A percentile compares a stretch with the other conserved stretches of the same genome.
phyloP scores from a whole-genome alignment of 345 rosid species.

The Eutrema yunnanense region DNA sequence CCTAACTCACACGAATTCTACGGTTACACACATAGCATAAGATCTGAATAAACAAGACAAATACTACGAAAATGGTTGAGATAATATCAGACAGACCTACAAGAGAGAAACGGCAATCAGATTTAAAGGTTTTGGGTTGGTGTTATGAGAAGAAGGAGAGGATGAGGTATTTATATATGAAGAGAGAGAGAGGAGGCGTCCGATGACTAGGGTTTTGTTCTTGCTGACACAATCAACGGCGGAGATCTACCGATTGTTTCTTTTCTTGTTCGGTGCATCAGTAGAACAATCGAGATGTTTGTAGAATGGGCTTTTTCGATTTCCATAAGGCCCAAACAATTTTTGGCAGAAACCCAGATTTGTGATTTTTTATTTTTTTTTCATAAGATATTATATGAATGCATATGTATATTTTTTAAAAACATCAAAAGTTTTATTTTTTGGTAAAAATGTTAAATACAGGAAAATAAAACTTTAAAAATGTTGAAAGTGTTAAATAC shows the following conservation, averaged over 20 bases:
- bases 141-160: accelerated
- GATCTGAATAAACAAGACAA: background rate
- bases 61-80: background rate
- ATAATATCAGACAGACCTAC: background rate
- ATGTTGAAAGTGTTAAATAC: too few species aligned
- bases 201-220: conserved; percentile 24
- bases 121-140: background rate
- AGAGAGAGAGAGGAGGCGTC: too few species aligned
- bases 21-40: background rate
- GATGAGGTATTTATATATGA: background rate
- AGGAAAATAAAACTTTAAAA: too few species aligned
- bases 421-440: too few species aligned
- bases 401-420: too few species aligned
- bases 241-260: background rate
- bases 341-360: background rate
- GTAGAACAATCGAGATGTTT: conserved; percentile 15
- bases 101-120: background rate
- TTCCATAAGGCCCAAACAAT: background rate
- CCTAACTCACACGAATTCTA: background rate
- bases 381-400: too few species aligned
- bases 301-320: background rate
- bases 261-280: background rate
- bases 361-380: too few species aligned
- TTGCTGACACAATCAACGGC: conserved; percentile 4
- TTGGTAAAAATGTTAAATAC: too few species aligned